phyloP scores from a whole-genome alignment of 768 basidiomycete species.

The Tephrocybe sp. region DNA sequence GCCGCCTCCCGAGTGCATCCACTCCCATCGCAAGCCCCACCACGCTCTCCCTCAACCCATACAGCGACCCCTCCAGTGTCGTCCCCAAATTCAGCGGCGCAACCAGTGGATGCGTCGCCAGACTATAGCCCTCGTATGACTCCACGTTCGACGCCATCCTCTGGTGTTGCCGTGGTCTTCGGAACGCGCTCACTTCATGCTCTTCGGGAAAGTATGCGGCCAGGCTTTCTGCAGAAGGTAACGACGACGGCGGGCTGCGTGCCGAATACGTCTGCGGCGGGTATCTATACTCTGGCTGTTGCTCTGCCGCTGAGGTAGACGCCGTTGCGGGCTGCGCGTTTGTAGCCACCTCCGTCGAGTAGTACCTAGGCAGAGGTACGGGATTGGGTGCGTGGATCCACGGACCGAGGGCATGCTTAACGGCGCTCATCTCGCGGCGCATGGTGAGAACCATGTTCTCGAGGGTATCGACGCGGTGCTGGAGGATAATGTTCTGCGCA shows the following conservation, averaged over 20 bases:
- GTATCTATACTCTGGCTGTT: neutral
- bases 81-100: slow-evolving; percentile 64
- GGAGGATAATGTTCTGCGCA: slow-evolving; percentile 67
- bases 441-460: slow-evolving; percentile 54
- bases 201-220: slow-evolving; percentile 21
- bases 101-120: slow-evolving; percentile 27
- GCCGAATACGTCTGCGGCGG: neutral
- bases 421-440: slow-evolving; percentile 54
- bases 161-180: neutral
- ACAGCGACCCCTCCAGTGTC: slow-evolving; percentile 63
- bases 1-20: slow-evolving; percentile 60
- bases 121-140: slow-evolving; percentile 3
- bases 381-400: slow-evolving; percentile 24
- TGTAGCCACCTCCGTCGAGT: slow-evolving; percentile 24
- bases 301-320: slow-evolving; percentile 24
- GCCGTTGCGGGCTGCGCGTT: slow-evolving; percentile 21
- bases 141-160: slow-evolving; percentile 5
- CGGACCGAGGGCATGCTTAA: slow-evolving; percentile 61
- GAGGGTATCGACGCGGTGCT: slow-evolving; percentile 54
- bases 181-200: slow-evolving; percentile 9
- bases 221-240: slow-evolving; percentile 11
- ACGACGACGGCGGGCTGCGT: neutral
- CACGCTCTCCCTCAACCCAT: slow-evolving; percentile 58
- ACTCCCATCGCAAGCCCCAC: slow-evolving; percentile 58
- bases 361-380: neutral